Conservation (phyloP, 208 protist genomes). For the Naegleria lovaniensis region DNA sequence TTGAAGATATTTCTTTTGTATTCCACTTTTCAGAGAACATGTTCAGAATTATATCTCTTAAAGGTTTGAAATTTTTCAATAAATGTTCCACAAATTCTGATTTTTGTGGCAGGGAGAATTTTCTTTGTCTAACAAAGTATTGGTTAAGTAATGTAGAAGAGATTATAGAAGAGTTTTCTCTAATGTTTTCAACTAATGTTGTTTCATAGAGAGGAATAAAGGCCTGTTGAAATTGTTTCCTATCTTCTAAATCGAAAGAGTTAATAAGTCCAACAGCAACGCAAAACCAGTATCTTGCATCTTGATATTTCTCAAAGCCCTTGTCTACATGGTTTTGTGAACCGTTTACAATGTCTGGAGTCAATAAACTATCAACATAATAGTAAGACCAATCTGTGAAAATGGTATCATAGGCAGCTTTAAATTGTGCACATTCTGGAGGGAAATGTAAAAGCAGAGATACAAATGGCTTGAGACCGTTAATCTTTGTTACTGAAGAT, state of each 20-base stretch:
- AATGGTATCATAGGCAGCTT: neutral
- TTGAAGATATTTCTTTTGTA: neutral
- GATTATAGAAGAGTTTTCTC: neutral
- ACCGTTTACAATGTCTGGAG: neutral
- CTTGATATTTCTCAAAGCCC: neutral
- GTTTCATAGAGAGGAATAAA: neutral
- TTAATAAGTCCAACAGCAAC: neutral
- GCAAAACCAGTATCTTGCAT: neutral
- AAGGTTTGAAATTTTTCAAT: neutral
- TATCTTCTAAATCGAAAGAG: neutral
- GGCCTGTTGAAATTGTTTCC: neutral
- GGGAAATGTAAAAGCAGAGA: neutral
- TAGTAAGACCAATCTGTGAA: neutral
- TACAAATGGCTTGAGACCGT: neutral
- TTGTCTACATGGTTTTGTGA: neutral
- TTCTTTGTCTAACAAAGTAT: neutral
- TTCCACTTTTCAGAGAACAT: neutral
- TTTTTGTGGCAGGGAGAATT: neutral
- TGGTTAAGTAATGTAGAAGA: neutral
- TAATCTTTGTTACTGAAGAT: neutral
- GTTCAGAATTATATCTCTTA: neutral
- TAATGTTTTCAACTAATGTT: neutral
- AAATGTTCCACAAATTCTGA: neutral
- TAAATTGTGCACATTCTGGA: neutral
- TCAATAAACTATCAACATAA: neutral